Percentiles rank a stretch among this genome's conserved stretches.
Conservation (phyloP, 345 rosid species). For the Ceriops zippeliana region DNA sequence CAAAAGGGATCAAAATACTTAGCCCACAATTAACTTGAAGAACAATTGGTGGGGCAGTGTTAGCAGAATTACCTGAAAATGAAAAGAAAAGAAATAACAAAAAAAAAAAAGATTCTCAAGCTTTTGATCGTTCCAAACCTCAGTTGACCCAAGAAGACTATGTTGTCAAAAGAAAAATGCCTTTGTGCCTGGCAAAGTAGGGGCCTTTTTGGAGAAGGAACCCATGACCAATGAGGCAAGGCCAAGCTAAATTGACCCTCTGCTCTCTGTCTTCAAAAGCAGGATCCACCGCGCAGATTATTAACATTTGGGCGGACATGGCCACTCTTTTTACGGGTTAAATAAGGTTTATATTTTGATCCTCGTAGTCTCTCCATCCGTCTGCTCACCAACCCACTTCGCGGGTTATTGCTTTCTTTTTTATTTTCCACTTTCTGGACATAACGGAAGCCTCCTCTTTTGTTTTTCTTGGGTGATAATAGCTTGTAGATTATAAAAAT, state of each 20-base stretch:
- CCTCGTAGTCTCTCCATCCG: no score
- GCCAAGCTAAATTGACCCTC: slow-evolving; percentile 16
- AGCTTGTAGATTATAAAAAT: no score
- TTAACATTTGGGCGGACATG: not conserved
- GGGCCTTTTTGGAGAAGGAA: slow-evolving; percentile 34
- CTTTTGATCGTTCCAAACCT: slow-evolving; percentile 28
- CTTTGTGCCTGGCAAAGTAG: slow-evolving; percentile 37
- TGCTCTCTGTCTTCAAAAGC: slow-evolving; percentile 57
- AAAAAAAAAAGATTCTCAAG: not conserved
- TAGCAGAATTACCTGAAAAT: not conserved
- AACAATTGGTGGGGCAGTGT: not conserved
- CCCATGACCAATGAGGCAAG: slow-evolving; percentile 63
- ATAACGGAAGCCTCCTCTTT: no score
- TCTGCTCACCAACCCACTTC: no score
- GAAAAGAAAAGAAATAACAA: not conserved
- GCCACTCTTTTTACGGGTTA: not conserved
- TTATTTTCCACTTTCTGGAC: no score
- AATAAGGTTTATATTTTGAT: no score
- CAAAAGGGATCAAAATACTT: not conserved
- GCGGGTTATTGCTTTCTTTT: no score
- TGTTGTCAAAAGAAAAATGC: slow-evolving; percentile 60
- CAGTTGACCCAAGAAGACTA: slow-evolving; percentile 33
- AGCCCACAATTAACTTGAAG: not conserved
- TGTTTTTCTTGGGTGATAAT: no score
- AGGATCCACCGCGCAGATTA: slow-evolving; percentile 36